Percentiles rank a stretch among this genome's conserved stretches.
Evolutionary conservation across 371 early-diverging fungal genomes (phyloP).

Genomic region (Saksenaea oblongispora): DNA sequence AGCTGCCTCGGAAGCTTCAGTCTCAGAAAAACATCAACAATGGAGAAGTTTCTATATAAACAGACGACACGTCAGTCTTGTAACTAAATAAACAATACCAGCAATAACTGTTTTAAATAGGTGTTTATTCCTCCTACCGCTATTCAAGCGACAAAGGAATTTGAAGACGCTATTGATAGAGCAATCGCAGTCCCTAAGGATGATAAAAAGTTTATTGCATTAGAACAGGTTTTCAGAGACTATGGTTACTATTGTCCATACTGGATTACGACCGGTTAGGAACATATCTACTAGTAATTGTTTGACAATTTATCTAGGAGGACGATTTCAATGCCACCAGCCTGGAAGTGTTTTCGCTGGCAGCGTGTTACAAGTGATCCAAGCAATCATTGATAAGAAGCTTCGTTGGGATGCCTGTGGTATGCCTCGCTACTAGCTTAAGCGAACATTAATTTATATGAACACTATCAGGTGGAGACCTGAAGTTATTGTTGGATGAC

Average conservation of each 20-base stretch:
- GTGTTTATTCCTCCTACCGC: not conserved
- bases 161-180: not conserved
- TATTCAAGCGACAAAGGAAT: not conserved
- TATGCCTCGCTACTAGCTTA: not conserved
- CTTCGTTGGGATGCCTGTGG: not conserved
- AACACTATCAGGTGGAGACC: not conserved
- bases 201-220: not conserved
- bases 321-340: not conserved
- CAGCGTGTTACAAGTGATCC: not conserved
- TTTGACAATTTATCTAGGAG: not conserved
- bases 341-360: not conserved
- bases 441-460: not conserved
- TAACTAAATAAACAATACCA: not conserved
- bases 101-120: not conserved
- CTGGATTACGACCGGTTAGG: not conserved
- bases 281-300: not conserved
- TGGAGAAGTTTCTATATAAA: not conserved
- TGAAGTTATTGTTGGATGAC: not conserved
- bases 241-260: not conserved
- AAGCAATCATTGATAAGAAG: not conserved
- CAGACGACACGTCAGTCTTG: not conserved
- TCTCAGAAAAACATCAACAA: not conserved
- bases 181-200: not conserved
- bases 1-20: no score
- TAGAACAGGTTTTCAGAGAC: not conserved